Base-by-base conservation (phyloP, 208 protist genomes). In the Leishmania turanica region DNA sequence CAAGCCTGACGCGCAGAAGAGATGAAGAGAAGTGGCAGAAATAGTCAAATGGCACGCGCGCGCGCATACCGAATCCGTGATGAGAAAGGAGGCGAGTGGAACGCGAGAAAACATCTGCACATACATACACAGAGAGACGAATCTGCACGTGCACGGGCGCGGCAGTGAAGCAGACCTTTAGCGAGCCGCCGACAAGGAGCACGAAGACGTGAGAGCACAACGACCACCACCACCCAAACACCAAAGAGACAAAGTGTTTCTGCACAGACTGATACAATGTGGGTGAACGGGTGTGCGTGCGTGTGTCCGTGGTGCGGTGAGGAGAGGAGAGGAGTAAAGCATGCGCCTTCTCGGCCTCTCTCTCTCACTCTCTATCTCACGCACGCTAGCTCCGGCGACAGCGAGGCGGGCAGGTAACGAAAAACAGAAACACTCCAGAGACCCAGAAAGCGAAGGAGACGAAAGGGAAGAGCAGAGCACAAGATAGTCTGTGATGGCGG, bases 21-120 rank as follows among this genome's bases (percentile, higher is more conserved):
- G 42, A 45, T 45, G 42, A 45, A 45, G 42, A 45, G 42, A 45
- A 7, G 42, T 5, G 42, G 42, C 5, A 45, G 42, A 45, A 45
- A 45, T 4, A 45, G 42, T 45, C 42, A 0, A 45, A 45, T 45
- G 42, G 42, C 42, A 45, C 42, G 42, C 42, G 42, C 42, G 42
- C 42, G 42, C 5, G 42, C 42, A 45, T 45, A 45, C 42, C 0
- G 4, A 45, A 7, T 45, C 42, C 51, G 45, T 68, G 64, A 49
- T n/a, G 58, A 85, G 58, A 69, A 76, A 83, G 64, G 49, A 47
- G 53, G 34, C 56, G 53, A n/a, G 37, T 68, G 54, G n/a, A 21
- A 27, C 1, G n/a, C 9, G 27, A 73, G 69, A 53, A 74, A 31
- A 31, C n/a, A 64, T 17, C 62, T 7, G 76, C 31, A 68, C 21